Evolutionary conservation across 2,329 filamentous ascomycete genomes (phyloP), one percentile per base, ranked within the genome.

Genomic region (Phaeosphaeria sp.): DNA sequence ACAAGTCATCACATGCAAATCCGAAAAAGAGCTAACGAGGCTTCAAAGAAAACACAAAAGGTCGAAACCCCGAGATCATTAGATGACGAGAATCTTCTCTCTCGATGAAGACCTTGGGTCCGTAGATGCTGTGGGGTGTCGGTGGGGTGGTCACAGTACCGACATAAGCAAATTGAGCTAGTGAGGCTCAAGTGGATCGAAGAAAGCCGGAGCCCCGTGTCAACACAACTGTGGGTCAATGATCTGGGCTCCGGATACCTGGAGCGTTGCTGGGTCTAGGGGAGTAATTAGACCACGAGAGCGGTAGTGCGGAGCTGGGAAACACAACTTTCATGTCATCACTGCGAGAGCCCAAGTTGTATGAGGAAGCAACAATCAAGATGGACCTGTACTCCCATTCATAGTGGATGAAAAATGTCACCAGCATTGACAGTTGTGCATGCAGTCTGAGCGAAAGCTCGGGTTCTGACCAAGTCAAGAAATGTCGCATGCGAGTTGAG

Each of bases 101-200:
- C 9, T 15, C 13, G 13, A 36, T 3, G 9, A 3, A 36, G 30
- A 6, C 13, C 30, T 36, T 36, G 30, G 30, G 13, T 36, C 81
- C 2, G 82, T 74, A 11, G 79, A 77, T 7, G 74, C 49, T 46
- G 43, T 47, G 33, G 62, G 67, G 1, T 6, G 25, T 11, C 25
- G 11, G 13, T 15, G 30, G 13, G 30, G 30, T 36, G 30, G 13
- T 36, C 13, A 13, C 30, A 36, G 13, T 27, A 27, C 25, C 25
- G 30, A 13, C 30, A 36, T 15, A 36, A 6, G 30, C 30, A 36
- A 15, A 3, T 36, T 36, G 9, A 36, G 25, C 25, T 27, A 8
- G 25, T 27, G 25, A 27, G 25, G 25, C 25, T 27, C 25, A 27
- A 27, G 30, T 36, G 11, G 30, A 15, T 36, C 30, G 30, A 8